Conservation (phyloP, 495 filamentous ascomycete genomes). For the Choiromyces venosus region DNA sequence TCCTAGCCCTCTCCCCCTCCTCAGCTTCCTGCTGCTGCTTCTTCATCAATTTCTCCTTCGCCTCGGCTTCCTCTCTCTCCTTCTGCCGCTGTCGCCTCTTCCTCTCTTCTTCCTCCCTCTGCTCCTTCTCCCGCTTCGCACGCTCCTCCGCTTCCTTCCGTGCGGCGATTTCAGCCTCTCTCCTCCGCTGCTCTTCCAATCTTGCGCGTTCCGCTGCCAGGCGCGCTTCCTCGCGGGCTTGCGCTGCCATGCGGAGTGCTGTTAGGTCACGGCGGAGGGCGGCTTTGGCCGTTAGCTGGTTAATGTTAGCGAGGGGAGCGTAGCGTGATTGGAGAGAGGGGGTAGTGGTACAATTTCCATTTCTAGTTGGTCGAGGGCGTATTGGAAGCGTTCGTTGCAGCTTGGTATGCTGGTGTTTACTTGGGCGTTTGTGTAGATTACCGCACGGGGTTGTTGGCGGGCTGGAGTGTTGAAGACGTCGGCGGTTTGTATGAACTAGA, state of each 20-base stretch:
- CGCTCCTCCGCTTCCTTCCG: conserved; percentile 4
- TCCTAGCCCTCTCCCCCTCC: background rate
- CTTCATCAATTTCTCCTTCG: background rate
- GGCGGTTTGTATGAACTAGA: conserved; percentile 38
- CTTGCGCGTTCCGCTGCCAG: conserved; percentile 5
- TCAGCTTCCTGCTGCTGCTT: conserved; percentile 3
- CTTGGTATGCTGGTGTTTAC: conserved; percentile 20
- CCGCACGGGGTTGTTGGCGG: conserved; percentile 28
- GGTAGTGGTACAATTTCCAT: conserved; percentile 27
- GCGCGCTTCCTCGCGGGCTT: conserved; percentile 18
- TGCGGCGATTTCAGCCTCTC: conserved; percentile 1
- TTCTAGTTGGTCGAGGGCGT: conserved; percentile 36
- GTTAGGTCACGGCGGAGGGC: conserved; percentile 31
- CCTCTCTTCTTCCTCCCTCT: background rate
- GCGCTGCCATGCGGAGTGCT: conserved; percentile 18
- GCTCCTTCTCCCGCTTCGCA: background rate
- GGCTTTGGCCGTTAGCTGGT: conserved; percentile 28
- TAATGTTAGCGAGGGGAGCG: background rate
- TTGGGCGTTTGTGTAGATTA: conserved; percentile 38
- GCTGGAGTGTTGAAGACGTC: conserved; percentile 37
- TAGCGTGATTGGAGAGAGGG: background rate
- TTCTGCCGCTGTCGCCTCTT: conserved; percentile 7
- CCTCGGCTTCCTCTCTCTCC: conserved; percentile 5
- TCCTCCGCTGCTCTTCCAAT: conserved; percentile 7
- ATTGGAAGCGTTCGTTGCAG: conserved; percentile 39